These are phyloP conservation scores for Silybum marianum DNA, from an alignment of 129 eudicot genomes.

Conservation along the genomic window DNA sequence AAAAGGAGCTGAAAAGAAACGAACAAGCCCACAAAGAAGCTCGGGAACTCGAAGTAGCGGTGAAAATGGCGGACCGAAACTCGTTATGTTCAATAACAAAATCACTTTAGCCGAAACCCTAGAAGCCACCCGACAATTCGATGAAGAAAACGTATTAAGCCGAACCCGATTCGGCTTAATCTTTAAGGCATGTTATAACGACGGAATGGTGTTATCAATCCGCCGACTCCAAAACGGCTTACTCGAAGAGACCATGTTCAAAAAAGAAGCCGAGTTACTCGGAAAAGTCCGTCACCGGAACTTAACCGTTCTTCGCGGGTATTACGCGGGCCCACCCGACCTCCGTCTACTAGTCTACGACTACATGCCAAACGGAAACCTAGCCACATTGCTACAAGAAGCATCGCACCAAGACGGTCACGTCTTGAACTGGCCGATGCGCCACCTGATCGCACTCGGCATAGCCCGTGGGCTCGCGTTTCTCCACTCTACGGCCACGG, in stretches of 20 bases:
- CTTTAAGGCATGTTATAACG: constrained; percentile 74
- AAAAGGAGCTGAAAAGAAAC: constrained; percentile 56
- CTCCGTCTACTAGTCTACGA: constrained; percentile 69
- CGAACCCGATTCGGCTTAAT: constrained; percentile 67
- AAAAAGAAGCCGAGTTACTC: constrained; percentile 73
- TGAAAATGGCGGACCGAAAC: constrained; percentile 81
- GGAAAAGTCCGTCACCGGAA: constrained; percentile 87
- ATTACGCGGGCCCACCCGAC: constrained; percentile 84
- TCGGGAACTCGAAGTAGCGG: constrained; percentile 65
- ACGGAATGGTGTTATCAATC: constrained; percentile 88
- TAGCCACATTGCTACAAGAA: constrained; percentile 83
- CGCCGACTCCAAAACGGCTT: constrained; percentile 66
- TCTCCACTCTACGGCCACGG: constrained; percentile 60
- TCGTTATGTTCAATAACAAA: constrained; percentile 87
- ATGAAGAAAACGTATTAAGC: constrained; percentile 82
- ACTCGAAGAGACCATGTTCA: constrained; percentile 52
- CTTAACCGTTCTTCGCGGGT: constrained; percentile 83
- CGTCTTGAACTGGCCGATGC: constrained; percentile 97
- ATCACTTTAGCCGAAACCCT: constrained; percentile 82
- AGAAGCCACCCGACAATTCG: constrained; percentile 85
- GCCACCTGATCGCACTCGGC: constrained; percentile 88
- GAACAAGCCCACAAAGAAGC: constrained; percentile 66
- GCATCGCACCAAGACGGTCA: constrained; percentile 97
- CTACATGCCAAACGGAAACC: constrained; percentile 97
- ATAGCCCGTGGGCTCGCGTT: constrained; percentile 81